Percentiles rank a stretch among this genome's conserved stretches.
These are phyloP conservation scores for Filobasidium uniguttulatum DNA, from an alignment of 1,284 basidiomycete species.

Conservation along the genomic window DNA sequence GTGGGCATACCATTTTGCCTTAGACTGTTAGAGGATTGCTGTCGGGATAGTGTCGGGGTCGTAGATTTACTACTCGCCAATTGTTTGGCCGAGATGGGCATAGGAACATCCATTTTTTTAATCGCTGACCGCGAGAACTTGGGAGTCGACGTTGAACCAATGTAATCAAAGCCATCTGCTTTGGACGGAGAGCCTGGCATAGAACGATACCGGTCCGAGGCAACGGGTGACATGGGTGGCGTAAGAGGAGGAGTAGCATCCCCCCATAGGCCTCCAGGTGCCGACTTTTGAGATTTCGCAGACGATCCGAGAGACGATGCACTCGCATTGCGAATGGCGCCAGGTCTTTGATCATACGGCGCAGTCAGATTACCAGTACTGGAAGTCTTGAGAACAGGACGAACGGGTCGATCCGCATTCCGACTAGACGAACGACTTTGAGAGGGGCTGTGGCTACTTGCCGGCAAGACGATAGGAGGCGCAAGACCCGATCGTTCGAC, in stretches of 20 bases:
- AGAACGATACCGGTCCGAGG: too few relatives aligned
- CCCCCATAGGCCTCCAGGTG: conserved; percentile 4
- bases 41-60: conserved; percentile 4
- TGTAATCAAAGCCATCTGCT: not conserved
- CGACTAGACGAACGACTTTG: not conserved
- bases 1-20: not conserved
- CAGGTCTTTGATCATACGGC: not conserved
- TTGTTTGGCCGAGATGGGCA: conserved; percentile 8
- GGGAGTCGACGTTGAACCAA: conserved; percentile 1
- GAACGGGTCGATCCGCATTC: not conserved
- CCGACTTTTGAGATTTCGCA: not conserved
- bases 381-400: not conserved
- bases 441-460: not conserved
- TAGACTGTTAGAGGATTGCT: conserved; percentile 2
- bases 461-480: not conserved
- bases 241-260: not conserved
- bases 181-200: not conserved
- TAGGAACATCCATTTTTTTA: conserved; percentile 4
- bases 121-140: conserved; percentile 12
- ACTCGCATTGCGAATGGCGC: not conserved
- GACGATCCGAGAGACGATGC: not conserved
- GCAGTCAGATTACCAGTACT: not conserved
- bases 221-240: not conserved
- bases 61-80: not conserved
- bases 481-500: not conserved